phyloP scores from a whole-genome alignment of 2,329 filamentous ascomycete species.

The Endoconidiophora laricicola region DNA sequence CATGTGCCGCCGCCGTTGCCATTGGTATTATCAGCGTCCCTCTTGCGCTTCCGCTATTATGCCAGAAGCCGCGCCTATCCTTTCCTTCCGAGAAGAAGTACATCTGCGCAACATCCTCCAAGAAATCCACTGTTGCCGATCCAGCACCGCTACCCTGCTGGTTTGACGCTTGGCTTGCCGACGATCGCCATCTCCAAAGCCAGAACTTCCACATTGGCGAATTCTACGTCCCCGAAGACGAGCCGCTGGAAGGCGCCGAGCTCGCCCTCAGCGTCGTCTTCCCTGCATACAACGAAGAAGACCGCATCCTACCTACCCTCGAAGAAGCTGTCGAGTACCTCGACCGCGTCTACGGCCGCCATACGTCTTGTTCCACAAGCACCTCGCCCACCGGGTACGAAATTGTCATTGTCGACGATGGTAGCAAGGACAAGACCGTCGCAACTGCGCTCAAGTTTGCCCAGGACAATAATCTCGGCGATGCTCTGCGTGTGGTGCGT shows the following conservation, averaged over 20 bases:
- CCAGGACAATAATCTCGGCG: constrained; percentile 54
- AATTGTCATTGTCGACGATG: constrained; percentile 82
- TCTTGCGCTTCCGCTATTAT: constrained; percentile 52
- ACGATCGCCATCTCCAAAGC: constrained; percentile 27
- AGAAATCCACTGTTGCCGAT: not conserved
- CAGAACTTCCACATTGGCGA: constrained; percentile 23
- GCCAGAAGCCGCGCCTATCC: constrained; percentile 61
- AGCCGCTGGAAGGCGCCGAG: constrained; percentile 55
- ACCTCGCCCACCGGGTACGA: constrained; percentile 52
- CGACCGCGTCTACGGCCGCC: constrained; percentile 54
- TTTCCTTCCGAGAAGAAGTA: constrained; percentile 72
- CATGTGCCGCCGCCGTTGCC: not conserved
- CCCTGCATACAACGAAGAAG: constrained; percentile 88
- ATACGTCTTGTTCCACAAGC: constrained; percentile 11
- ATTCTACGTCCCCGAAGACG: constrained; percentile 27
- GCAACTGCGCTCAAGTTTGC: constrained; percentile 67
- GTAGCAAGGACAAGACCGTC: constrained; percentile 67
- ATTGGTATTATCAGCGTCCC: constrained; percentile 4
- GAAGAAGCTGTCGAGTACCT: constrained; percentile 83
- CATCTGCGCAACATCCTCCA: constrained; percentile 48
- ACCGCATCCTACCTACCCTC: constrained; percentile 66
- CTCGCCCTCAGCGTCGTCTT: constrained; percentile 85
- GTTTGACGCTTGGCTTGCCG: constrained; percentile 59
- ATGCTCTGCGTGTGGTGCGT: constrained; percentile 63
- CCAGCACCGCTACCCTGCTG: constrained; percentile 58